A percentile compares a stretch with the other conserved stretches of the same genome.
phyloP scores from a whole-genome alignment of 805 yeast genomes.

The Wickerhamiella sorbophila region DNA sequence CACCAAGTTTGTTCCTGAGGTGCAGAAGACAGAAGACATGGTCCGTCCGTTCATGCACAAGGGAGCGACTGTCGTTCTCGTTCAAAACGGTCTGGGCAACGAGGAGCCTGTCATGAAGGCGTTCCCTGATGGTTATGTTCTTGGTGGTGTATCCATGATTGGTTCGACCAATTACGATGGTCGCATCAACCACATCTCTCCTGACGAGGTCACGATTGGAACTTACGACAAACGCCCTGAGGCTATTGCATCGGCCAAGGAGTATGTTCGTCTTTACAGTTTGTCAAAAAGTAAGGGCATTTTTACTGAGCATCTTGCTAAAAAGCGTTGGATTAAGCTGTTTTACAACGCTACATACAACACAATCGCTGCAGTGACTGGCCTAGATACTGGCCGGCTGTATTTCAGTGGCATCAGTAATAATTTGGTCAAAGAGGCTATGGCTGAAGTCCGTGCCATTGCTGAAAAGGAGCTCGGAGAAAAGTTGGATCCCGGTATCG shows the following conservation, averaged over 20 bases:
- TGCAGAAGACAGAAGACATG: slow-evolving; percentile 38
- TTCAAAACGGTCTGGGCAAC: slow-evolving; percentile 55
- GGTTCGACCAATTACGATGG: slow-evolving; percentile 45
- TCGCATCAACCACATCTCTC: slow-evolving; percentile 35
- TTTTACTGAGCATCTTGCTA: slow-evolving; percentile 34
- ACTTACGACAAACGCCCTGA: slow-evolving; percentile 33
- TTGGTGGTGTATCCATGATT: slow-evolving; percentile 52
- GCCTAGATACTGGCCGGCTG: slow-evolving; percentile 44
- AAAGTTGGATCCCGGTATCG: slow-evolving; percentile 35
- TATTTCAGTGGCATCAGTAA: slow-evolving; percentile 32
- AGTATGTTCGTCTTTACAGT: slow-evolving; percentile 34
- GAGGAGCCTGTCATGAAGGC: slow-evolving; percentile 40
- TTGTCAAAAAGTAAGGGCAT: slow-evolving; percentile 30
- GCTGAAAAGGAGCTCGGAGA: slow-evolving; percentile 55
- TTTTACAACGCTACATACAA: slow-evolving; percentile 58
- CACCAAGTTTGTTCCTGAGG: slow-evolving; percentile 55
- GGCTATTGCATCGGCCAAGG: slow-evolving; percentile 26
- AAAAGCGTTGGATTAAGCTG: slow-evolving; percentile 49
- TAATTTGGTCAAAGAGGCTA: slow-evolving; percentile 38
- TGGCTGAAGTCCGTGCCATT: slow-evolving; percentile 48
- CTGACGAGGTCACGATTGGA: slow-evolving; percentile 39
- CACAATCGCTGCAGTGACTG: slow-evolving; percentile 44
- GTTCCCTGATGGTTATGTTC: slow-evolving; percentile 36
- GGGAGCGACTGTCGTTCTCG: slow-evolving; percentile 37
- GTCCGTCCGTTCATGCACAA: slow-evolving; percentile 36